Base-by-base conservation (phyloP, 2,329 filamentous ascomycete species). In the Thermomyces lanuginosus region DNA sequence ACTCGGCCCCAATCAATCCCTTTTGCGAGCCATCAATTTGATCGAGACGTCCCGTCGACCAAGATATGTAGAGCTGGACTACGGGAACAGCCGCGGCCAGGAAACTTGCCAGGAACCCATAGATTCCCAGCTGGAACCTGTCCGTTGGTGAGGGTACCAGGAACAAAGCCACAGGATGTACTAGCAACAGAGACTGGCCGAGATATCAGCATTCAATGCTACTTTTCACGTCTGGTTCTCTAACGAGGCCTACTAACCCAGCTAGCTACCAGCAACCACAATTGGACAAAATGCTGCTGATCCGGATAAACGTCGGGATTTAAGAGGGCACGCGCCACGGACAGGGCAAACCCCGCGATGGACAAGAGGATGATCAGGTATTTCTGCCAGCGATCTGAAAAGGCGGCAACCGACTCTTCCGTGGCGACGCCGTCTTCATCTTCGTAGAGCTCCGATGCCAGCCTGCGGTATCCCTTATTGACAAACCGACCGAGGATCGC, bases 361-460 rank as follows among this genome's bases (percentile, higher is more conserved):
- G 70, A 64, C n/a, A 68, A 60, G 3, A 69, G 17, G 4, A 69
- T 43, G 22, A 78, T 57, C 12, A 60, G 44, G 3, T 56, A 34
- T 43, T 75, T 76, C 28, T 72, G 63, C 31, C 61, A 41, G 31
- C 56, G 66, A 36, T 69, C 64, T 15, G 74, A 76, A 43, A 74
- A 83, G 20, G 60, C 60, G 12, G 62, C 61, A 27, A 71, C 45
- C 1, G 72, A 70, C 42, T 76, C 70, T 21, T 67, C 61, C 0
- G 71, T 76, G 16, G 73, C 75, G 36, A 64, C 60, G 25, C 78
- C 78, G 50, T 84, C 78, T 34, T 63, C 53, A 42, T 84, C 78
- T 38, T 72, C 57, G 42, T 83, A 83, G 8, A 61, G 55, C 9
- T 8, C 19, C n/a, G n/a, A n/a, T n/a, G n/a, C n/a, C n/a, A n/a